Base-by-base conservation (phyloP, 1,284 basidiomycete genomes). In the Ustilago lituana region DNA sequence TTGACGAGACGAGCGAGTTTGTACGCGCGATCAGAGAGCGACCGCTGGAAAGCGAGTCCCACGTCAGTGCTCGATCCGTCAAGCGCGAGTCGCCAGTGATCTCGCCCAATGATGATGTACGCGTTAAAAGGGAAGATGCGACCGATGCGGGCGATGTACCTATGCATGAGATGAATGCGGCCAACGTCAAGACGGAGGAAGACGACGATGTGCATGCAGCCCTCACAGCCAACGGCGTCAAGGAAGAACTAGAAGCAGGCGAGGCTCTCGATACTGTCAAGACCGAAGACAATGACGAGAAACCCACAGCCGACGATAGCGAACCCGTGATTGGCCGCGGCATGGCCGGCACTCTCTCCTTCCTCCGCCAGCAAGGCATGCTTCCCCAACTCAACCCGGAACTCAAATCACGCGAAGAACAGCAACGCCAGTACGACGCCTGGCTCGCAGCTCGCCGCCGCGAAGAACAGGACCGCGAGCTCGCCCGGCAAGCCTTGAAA, bases 1-100 rank as follows among this genome's bases (percentile, higher is more conserved):
- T 99, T 62, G 95, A 98, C 80, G 94, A 97, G 75, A 98, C 96
- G 0, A 93, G 93, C 15, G 94, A 98, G 82, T 99, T 99, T 75
- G 92, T 98, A 22, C 89, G 94, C 14, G 89, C 91, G 35, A 93
- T 99, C 68, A 88, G 89, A n/a, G 56, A 71, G 23, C 52, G 72
- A 4, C 60, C 67, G 0, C 87, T 73, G 0, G 88, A 89, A 71
- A 85, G 84, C 14, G 84, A 83, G 47, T 54, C 38, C 41, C 43
- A 27, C 10, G n/a, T 37, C 10, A 49, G 38, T 24, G 45, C 48
- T 12, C 53, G 53, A n/a, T 46, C 48, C 6, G 32, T 39, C 20
- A 71, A 62, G 39, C 44, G 36, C 15, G 63, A 67, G 52, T 35
- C 58, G 15, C 17, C 29, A 0, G 51, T 40, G 2, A n/a, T 40